Evolutionary conservation across 805 yeast species (phyloP).

Genomic region (Candida coquimbonensis): DNA sequence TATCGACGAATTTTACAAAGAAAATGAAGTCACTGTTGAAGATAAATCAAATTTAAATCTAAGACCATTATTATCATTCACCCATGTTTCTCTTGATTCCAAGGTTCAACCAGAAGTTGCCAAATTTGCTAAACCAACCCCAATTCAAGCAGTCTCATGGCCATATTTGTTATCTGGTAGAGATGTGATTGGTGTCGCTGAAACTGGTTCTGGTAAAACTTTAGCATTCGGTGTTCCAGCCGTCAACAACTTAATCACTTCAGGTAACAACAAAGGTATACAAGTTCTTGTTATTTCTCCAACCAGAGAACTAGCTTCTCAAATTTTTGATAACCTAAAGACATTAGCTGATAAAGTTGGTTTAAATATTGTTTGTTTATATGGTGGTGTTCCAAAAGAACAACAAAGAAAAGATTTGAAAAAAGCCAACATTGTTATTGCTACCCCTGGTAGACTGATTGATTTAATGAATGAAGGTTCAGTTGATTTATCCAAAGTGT

Average conservation of each 20-base stretch:
- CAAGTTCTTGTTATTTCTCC: slow-evolving; percentile 88
- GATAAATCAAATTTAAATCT: slow-evolving; percentile 48
- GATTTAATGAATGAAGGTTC: slow-evolving; percentile 89
- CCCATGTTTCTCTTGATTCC: slow-evolving; percentile 48
- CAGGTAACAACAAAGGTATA: slow-evolving; percentile 36
- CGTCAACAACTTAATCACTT: slow-evolving; percentile 52
- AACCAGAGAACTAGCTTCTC: slow-evolving; percentile 95
- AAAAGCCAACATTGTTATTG: slow-evolving; percentile 75
- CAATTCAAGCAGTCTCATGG: slow-evolving; percentile 94
- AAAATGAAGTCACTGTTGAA: slow-evolving; percentile 75
- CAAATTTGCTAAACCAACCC: slow-evolving; percentile 86
- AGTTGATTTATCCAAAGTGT: slow-evolving; percentile 56
- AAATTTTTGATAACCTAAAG: slow-evolving; percentile 78
- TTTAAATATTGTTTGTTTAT: slow-evolving; percentile 73
- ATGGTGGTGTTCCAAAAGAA: slow-evolving; percentile 97
- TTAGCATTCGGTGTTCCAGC: slow-evolving; percentile 98
- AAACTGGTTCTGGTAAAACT: slow-evolving; percentile 97
- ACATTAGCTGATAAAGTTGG: slow-evolving; percentile 52
- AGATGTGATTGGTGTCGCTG: slow-evolving; percentile 96
- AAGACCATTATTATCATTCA: slow-evolving; percentile 67
- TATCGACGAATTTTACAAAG: slow-evolving; percentile 52
- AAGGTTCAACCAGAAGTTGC: slow-evolving; percentile 54
- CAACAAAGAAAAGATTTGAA: slow-evolving; percentile 72
- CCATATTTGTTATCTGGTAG: slow-evolving; percentile 72
- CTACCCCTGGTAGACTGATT: slow-evolving; percentile 96